Conservation (phyloP, 768 basidiomycete species). For the Neoboletus subvelutipes region DNA sequence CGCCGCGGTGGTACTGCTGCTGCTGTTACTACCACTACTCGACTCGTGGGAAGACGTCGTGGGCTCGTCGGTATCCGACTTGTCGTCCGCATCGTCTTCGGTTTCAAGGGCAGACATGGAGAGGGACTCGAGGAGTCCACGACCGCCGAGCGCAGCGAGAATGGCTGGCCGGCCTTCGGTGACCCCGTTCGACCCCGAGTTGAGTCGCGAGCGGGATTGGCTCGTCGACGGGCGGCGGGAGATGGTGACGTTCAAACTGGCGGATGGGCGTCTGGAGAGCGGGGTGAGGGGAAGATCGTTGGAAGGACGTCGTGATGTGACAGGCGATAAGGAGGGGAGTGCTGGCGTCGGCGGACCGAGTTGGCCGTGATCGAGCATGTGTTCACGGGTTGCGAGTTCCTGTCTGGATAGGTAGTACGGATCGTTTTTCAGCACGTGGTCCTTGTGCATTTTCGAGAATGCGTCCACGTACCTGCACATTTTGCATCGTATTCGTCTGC, state of each 20-base stretch:
- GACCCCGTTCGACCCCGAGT: constrained; percentile 19
- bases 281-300: constrained; percentile 17
- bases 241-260: constrained; percentile 30
- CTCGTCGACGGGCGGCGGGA: constrained; percentile 28
- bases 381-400: constrained; percentile 86
- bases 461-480: constrained; percentile 69
- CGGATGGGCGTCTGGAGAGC: constrained; percentile 21
- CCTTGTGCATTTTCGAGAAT: not conserved
- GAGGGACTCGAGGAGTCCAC: constrained; percentile 39
- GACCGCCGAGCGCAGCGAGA: constrained; percentile 28
- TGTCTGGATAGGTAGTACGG: constrained; percentile 39
- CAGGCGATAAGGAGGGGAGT: constrained; percentile 43
- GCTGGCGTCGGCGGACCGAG: constrained; percentile 67
- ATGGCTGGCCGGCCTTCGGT: constrained; percentile 23
- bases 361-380: constrained; percentile 91
- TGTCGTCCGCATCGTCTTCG: constrained; percentile 40
- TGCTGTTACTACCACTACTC: not conserved
- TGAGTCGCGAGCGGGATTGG: constrained; percentile 25
- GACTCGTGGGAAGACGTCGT: constrained; percentile 1
- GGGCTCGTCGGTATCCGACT: constrained; percentile 19
- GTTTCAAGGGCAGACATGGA: constrained; percentile 56
- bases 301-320: constrained; percentile 45
- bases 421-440: not conserved
- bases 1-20: not conserved
- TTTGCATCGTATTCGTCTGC: constrained; percentile 81